Evolutionary conservation across 371 early-diverging fungal species (phyloP).

Genomic region (Apophysomyces variabilis): DNA sequence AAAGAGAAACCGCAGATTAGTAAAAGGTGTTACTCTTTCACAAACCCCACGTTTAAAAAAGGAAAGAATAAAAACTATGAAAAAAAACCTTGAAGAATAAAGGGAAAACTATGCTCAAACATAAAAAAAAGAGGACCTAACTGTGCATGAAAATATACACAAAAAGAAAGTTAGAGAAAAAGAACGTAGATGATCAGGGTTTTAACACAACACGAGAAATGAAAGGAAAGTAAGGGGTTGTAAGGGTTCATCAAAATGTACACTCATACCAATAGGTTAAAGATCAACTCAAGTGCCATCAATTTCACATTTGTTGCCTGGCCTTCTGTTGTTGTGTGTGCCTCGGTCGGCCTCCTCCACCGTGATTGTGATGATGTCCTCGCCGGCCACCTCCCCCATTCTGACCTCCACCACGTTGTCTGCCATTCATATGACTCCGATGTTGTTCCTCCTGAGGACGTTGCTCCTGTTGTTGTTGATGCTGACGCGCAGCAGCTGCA

Average conservation of each 20-base stretch:
- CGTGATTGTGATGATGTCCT: constrained; percentile 27
- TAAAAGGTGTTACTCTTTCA: background rate
- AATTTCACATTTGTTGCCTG: background rate
- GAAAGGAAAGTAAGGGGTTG: too few species aligned
- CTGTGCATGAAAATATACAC: background rate
- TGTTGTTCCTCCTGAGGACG: constrained; percentile 3
- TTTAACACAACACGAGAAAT: background rate
- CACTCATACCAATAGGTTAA: too few species aligned
- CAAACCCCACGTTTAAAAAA: background rate
- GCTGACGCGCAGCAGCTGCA: constrained; percentile 51
- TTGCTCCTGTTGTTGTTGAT: constrained; percentile 42
- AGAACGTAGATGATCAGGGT: background rate
- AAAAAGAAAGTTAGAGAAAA: background rate
- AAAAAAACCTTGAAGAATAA: constrained; percentile 8
- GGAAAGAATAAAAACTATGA: background rate
- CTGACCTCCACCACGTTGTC: constrained; percentile 21
- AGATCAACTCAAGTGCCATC: too few species aligned
- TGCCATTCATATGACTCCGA: constrained; percentile 8
- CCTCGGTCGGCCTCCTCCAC: constrained; percentile 1
- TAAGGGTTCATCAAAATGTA: too few species aligned
- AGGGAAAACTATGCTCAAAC: background rate
- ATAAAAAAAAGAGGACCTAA: background rate
- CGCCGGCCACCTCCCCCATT: constrained; percentile 39
- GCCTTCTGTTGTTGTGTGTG: constrained; percentile 10
- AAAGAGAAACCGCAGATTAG: background rate